Conservation (phyloP, 2,329 filamentous ascomycete species). For the Diaporthe amygdali region DNA sequence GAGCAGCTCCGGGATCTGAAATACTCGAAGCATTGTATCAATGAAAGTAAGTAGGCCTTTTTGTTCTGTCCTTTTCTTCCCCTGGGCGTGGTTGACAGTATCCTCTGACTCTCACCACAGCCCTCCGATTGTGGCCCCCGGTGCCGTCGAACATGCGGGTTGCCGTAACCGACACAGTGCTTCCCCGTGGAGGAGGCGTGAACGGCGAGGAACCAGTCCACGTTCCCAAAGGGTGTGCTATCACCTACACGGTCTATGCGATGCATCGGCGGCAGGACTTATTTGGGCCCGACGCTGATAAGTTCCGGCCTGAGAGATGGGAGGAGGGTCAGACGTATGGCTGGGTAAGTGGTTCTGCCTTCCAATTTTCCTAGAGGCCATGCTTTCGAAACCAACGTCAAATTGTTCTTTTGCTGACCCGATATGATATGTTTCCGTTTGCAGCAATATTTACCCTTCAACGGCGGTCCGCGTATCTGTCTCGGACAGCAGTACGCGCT, state of each 20-base stretch:
- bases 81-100: no score
- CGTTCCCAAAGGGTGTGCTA: conserved; percentile 32
- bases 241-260: conserved; percentile 35
- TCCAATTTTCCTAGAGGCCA: no score
- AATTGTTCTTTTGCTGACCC: no score
- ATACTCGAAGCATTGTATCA: no score
- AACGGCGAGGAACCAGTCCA: conserved; percentile 37
- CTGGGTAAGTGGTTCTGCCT: no score
- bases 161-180: conserved; percentile 36
- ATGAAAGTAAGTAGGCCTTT: no score
- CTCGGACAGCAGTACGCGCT: conserved; percentile 29
- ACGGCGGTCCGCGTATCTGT: conserved; percentile 41
- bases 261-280: conserved; percentile 40
- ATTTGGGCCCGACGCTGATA: conserved; percentile 39
- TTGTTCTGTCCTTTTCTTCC: no score
- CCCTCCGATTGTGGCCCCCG: conserved; percentile 39
- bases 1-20: no score
- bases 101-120: no score
- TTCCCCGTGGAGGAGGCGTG: conserved; percentile 41
- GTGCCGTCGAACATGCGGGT: conserved; percentile 39
- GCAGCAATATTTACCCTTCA: conserved; percentile 43
- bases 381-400: no score
- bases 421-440: no score
- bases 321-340: no score
- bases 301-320: conserved; percentile 44